These are phyloP conservation scores for Cyberlindnera maclurae DNA, from an alignment of 805 yeast genomes.

Conservation along the genomic window DNA sequence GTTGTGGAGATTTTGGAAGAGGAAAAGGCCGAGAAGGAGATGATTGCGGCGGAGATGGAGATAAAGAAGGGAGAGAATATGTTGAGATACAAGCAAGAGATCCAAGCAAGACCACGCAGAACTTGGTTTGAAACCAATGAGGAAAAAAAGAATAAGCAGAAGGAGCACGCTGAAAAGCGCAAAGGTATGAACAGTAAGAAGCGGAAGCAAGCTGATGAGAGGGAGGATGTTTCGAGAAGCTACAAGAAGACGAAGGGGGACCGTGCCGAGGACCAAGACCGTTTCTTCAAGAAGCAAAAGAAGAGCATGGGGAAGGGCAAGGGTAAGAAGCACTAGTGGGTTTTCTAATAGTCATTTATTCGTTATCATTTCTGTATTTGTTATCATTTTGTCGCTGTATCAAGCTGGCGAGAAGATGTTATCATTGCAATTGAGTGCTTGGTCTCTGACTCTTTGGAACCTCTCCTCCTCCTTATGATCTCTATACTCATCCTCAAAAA, in stretches of 20 bases:
- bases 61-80: constrained; percentile 78
- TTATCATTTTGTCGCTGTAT: background rate
- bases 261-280: constrained; percentile 46
- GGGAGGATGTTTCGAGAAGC: constrained; percentile 43
- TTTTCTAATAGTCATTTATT: too few species aligned
- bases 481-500: too few species aligned
- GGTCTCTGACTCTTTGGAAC: background rate
- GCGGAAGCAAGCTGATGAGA: constrained; percentile 63
- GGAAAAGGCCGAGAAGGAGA: constrained; percentile 83
- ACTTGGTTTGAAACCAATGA: constrained; percentile 82
- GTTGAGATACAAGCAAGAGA: constrained; percentile 73
- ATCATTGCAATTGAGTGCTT: too few species aligned
- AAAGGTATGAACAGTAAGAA: constrained; percentile 53
- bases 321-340: background rate
- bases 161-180: constrained; percentile 24
- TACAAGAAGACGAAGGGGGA: constrained; percentile 80
- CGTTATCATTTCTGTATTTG: too few species aligned
- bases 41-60: constrained; percentile 87
- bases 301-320: too few species aligned
- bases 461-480: background rate
- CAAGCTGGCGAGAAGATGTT: background rate
- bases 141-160: constrained; percentile 34
- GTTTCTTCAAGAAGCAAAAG: constrained; percentile 23
- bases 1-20: constrained; percentile 77
- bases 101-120: constrained; percentile 83